Base-by-base conservation (phyloP, 2,329 filamentous ascomycete species). In the Fusarium sp. region DNA sequence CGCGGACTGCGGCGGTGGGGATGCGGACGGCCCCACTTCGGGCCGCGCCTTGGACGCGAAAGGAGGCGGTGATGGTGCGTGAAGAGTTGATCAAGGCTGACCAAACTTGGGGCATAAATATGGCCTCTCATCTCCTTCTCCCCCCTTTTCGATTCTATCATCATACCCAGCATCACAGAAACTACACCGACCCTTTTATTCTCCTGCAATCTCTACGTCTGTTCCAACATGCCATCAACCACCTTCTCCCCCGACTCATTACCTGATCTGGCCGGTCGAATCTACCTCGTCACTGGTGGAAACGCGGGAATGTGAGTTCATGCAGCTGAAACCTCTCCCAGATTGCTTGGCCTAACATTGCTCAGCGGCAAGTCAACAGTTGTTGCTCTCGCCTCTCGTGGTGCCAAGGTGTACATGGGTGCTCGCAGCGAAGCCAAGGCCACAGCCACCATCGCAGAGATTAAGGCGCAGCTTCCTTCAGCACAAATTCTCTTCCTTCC, bases 271-370 rank as follows among this genome's bases (percentile, higher is more conserved):
- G 72, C 74, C 31, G 85, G 82, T 27, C 85, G 83, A 76, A 81
- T 86, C 16, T 86, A 80, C 65, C 79, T 86, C 56, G 84, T 86
- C 68, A 87, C 85, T 16, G 85, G 85, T 45, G 84, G 84, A 0
- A 86, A 86, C 66, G 81, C 84, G 3, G 85, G 85, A 75, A 85
- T 86, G 84, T 85, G 76, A 75, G 82, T 81, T 63, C 11, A 29
- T n/a, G 6, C 2, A 25, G 5, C 4, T 2, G 1, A 20, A 29
- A 2, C 16, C 8, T 25, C 4, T 31, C 6, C 5, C 2, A 14
- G 2, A 29, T 18, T 22, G 6, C 22, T 1, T 10, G 13, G 6
- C 7, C 36, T 57, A n/a, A 65, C 18, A 40, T 33, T 36, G 8
- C 9, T 6, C 57, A 80, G 79, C 35, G 84, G 83, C 31, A 81